Conservation (phyloP, 2,329 filamentous ascomycete genomes). For the Orbilia javanica region DNA sequence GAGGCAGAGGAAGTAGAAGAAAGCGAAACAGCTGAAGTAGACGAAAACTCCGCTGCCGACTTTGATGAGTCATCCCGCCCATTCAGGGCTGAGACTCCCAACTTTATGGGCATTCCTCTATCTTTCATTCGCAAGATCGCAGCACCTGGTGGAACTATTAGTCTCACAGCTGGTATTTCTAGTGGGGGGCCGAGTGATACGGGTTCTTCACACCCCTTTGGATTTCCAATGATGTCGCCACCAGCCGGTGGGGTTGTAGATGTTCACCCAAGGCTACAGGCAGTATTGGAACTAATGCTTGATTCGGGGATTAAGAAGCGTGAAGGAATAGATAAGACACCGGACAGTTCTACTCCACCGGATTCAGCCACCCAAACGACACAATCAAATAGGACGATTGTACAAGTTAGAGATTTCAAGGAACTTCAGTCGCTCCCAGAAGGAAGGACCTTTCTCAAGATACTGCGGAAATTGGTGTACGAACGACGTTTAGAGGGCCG, state of each 20-base stretch:
- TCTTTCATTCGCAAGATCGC: constrained; percentile 29
- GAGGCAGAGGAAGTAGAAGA: constrained; percentile 67
- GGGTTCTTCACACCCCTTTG: neutral
- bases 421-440: constrained; percentile 79
- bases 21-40: constrained; percentile 33
- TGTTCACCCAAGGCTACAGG: constrained; percentile 34
- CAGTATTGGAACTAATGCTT: constrained; percentile 70
- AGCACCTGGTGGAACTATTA: neutral
- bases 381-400: constrained; percentile 67
- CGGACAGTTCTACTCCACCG: constrained; percentile 60
- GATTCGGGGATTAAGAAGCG: constrained; percentile 64
- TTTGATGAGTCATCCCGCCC: constrained; percentile 61
- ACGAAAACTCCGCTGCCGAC: constrained; percentile 38
- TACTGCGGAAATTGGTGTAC: constrained; percentile 79
- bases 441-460: constrained; percentile 76
- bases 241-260: neutral
- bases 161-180: neutral
- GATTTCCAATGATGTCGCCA: neutral
- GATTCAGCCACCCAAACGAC: constrained; percentile 59
- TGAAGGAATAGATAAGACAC: constrained; percentile 25
- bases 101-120: constrained; percentile 52
- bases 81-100: constrained; percentile 37
- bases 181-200: neutral
- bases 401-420: constrained; percentile 84
- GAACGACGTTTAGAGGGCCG: constrained; percentile 78